A percentile compares a stretch with the other conserved stretches of the same genome.
These are phyloP conservation scores for Ustilago lituana DNA, from an alignment of 1,284 basidiomycete genomes.

Conservation along the genomic window DNA sequence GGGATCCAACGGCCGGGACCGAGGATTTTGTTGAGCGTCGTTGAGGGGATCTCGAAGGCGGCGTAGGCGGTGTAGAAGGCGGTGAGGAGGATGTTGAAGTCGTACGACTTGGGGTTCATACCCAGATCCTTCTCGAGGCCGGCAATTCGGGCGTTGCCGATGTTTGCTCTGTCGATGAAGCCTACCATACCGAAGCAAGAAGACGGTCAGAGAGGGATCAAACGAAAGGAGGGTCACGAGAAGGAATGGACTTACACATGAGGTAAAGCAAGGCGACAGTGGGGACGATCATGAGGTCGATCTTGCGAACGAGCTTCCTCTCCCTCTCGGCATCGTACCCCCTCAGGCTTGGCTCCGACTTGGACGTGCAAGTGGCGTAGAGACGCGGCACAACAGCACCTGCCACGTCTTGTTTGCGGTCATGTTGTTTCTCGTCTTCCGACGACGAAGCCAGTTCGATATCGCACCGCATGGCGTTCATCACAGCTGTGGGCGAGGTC, in stretches of 20 bases:
- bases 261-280: constrained; percentile 51
- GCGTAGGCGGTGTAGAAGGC: constrained; percentile 50
- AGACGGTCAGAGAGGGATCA: background rate
- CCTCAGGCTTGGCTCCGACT: constrained; percentile 12
- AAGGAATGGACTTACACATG: constrained; percentile 9
- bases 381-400: constrained; percentile 5
- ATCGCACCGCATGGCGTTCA: constrained; percentile 27
- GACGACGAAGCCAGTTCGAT: constrained; percentile 31
- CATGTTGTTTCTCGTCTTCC: constrained; percentile 27
- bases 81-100: constrained; percentile 60
- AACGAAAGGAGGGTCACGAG: too few relatives aligned
- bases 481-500: constrained; percentile 17
- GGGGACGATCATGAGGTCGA: constrained; percentile 59
- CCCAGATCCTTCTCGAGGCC: constrained; percentile 54
- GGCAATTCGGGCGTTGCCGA: constrained; percentile 60
- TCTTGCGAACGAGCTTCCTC: constrained; percentile 48
- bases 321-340: constrained; percentile 69
- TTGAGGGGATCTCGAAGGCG: constrained; percentile 72
- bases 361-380: constrained; percentile 17
- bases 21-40: constrained; percentile 72
- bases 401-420: constrained; percentile 6
- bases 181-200: background rate
- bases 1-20: constrained; percentile 68
- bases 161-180: constrained; percentile 44
- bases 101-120: constrained; percentile 46